Base-by-base conservation (phyloP, 495 filamentous ascomycete genomes). In the Xylaria bambusicola region DNA sequence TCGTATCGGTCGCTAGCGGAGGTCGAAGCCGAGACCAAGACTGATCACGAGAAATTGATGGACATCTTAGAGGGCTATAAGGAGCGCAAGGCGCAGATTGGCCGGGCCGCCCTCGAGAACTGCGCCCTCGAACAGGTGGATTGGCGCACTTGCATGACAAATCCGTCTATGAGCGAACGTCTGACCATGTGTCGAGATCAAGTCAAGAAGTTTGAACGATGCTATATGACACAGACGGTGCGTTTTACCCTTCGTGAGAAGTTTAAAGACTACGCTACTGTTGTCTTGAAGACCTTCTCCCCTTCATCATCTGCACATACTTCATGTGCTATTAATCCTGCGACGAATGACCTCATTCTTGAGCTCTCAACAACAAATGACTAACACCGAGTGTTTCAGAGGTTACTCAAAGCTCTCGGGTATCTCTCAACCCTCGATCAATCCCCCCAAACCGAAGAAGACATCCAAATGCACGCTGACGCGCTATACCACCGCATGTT, bases 401-500 rank as follows among this genome's bases (percentile, higher is more conserved):
- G 91, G 75, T 90, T 98, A 62, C 75, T 98, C 36, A 91, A 92
- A 71, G 90, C 92, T 9, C 75, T 98, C 27, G 94, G 94, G n/a
- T 98, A 97, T 71, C 80, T 95, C 62, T 82, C 83, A 0, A 80
- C 79, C 36, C 79, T 82, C 60, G 77, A 86, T 13, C 81, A 85
- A n/a, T 77, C 84, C 35, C 63, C 77, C 5, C 87, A 88, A 44
- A 81, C 87, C 50, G 89, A 96, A 63, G 94, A 98, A 76, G 78
- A 84, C 55, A 96, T 98, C 60, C 94, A 98, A 75, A 90, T 98
- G 89, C 91, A 95, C 72, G 93, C 91, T 50, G 92, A 97, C 73
- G 85, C 81, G 53, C 78, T 97, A 31, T 97, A 92, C 70, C 91
- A 94, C 62, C 82, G 86, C 61, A 89, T 96, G 88, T 72, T 93